Base-by-base conservation (phyloP, 768 basidiomycete species). In the Calocybe indica region DNA sequence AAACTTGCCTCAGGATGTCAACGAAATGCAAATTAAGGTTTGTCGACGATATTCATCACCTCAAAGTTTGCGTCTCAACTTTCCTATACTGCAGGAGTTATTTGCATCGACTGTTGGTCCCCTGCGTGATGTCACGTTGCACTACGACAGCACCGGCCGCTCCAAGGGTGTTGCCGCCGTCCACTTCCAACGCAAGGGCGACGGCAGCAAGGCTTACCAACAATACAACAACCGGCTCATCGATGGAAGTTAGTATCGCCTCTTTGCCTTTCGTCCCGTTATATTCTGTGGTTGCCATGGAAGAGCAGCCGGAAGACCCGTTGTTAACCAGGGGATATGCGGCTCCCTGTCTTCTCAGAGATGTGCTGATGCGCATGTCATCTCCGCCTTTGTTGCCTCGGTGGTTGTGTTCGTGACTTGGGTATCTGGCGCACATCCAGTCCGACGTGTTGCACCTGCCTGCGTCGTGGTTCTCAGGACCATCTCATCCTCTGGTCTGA, bases 201-300 rank as follows among this genome's bases (percentile, higher is more conserved):
- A 94, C 60, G 96, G 86, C 49, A 82, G 82, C 63, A 91, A 86
- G 76, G 96, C 96, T 2, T 93, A 84, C 68, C 78, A 87, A 58
- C 82, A 90, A 55, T 99, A 98, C 76, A 92, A 99, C 80, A 91
- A 90, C 73, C 87, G 96, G 65, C 88, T 98, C 73, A 94, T 99
- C 82, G 96, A 99, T 86, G 92, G 93, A 76, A 96, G 96, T 99
- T 88, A 92, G 96, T 98, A 88, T 78, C 82, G 73, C 72, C 76
- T 74, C 70, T 69, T 67, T 64, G 63, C 65, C 57, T 70, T 61
- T 67, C 63, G 60, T 66, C 66, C 64, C 60, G 48, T 67, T 65
- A 57, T 63, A 43, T 52, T 45, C 48, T 22, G 22, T 4, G 22
- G 22, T 22, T 22, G 22, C 22, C 22, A 22, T 22, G 22, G 22